Base-by-base conservation (phyloP, 192 early-diverging fungal genomes). In the Gryganskiella cystojenkinii region DNA sequence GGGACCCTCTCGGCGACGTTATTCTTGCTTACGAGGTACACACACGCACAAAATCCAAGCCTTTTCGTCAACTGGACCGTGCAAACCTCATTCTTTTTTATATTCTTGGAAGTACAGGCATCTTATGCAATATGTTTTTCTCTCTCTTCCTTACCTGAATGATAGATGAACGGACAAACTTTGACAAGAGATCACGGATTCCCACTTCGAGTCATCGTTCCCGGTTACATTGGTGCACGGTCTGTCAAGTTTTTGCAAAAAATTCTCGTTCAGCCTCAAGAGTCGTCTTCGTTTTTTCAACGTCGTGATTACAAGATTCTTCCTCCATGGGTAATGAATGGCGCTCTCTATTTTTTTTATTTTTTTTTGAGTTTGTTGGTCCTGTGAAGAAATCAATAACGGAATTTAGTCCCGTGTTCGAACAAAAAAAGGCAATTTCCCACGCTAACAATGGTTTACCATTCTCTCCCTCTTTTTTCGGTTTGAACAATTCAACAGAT, bases 161-260 rank as follows among this genome's bases (percentile, higher is more conserved):
- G 30, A 8, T 71, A 84, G 82, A 93, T 94, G 92, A 95, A 95
- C 62, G 90, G 90, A 14, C 44, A 83, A 47, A 64, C 80, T 30
- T 82, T 95, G 43, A 73, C 91, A 3, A 84, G 90, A 46, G 92
- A 95, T 81, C 95, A 97, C 68, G 95, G 95, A 1, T 90, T 83
- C 54, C 95, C 95, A 10, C 79, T 94, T 19, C 90, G 95, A 37
- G 93, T 92, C 19, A 87, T 97, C 9, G 92, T 96, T 4, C 94
- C 94, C 17, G 95, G 95, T 8, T 87, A 91, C 57, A 95, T 97
- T 50, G 95, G 94, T 10, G 95, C 93, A 10, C 87, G 95, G 8
- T 91, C 87, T 64, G 95, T 97, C 59, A 97, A 97, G 60, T 97
- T 92, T 89, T 82, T 95, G 22, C 84, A 83, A 59, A 75, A 79